Conservation (phyloP, 2,329 filamentous ascomycete genomes). For the Colletotrichum horii region DNA sequence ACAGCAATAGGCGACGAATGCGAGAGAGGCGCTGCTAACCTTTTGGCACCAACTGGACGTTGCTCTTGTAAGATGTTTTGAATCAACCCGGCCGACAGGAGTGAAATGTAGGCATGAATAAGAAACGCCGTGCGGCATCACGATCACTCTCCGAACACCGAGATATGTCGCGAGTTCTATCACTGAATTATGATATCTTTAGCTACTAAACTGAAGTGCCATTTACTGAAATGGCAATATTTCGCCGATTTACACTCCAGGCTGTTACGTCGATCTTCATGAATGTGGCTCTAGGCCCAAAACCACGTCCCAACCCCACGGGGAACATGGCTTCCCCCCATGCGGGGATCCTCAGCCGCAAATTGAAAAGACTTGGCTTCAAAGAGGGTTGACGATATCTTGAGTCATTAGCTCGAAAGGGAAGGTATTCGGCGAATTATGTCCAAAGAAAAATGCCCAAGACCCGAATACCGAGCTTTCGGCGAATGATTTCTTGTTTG, state of each 20-base stretch:
- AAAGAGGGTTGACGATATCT: neutral
- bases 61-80: neutral
- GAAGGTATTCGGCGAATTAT: neutral
- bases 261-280: neutral
- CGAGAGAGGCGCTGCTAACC: neutral
- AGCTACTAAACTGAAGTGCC: neutral
- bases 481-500: neutral
- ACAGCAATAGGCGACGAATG: neutral
- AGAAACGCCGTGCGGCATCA: neutral
- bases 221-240: neutral
- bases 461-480: neutral
- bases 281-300: neutral
- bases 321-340: neutral
- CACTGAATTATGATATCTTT: neutral
- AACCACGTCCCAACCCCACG: neutral
- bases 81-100: neutral
- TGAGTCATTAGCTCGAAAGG: neutral
- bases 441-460: neutral
- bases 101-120: fast-evolving
- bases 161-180: neutral
- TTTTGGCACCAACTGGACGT: neutral
- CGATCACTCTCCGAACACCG: neutral
- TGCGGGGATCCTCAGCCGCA: neutral
- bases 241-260: neutral
- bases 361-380: neutral